phyloP scores from a whole-genome alignment of 371 early-diverging fungal species.

The Lichtheimia corymbifera region DNA sequence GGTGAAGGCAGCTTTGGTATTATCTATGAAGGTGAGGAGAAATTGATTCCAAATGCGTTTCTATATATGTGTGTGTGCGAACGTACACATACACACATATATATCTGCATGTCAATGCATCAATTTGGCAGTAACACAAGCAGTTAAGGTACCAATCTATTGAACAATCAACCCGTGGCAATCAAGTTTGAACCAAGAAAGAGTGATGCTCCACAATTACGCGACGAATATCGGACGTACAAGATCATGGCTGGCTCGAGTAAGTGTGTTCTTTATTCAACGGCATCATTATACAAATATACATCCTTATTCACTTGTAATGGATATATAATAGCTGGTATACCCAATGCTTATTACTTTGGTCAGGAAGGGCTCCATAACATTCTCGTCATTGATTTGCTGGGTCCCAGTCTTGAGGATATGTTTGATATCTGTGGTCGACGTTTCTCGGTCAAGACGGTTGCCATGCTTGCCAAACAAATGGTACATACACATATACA shows the following conservation, averaged over 20 bases:
- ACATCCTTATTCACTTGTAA: neutral
- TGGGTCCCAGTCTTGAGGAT: slow-evolving; percentile 95
- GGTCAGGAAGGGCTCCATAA: slow-evolving; percentile 93
- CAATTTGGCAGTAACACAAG: too few relatives aligned
- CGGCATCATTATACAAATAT: neutral
- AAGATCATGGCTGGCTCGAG: slow-evolving; percentile 77
- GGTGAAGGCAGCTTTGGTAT: slow-evolving; percentile 95
- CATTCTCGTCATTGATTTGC: slow-evolving; percentile 91
- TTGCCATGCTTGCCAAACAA: slow-evolving; percentile 93
- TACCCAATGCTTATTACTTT: slow-evolving; percentile 89
- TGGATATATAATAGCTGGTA: slow-evolving; percentile 57
- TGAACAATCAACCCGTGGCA: slow-evolving; percentile 83
- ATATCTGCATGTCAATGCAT: too few relatives aligned
- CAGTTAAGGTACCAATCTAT: slow-evolving; percentile 61
- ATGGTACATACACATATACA: slow-evolving; percentile 62
- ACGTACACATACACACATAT: too few relatives aligned
- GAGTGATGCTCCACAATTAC: slow-evolving; percentile 89
- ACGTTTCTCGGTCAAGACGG: slow-evolving; percentile 90
- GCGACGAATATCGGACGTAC: slow-evolving; percentile 91
- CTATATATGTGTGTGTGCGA: too few relatives aligned
- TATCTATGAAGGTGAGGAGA: slow-evolving; percentile 86
- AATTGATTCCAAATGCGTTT: too few relatives aligned
- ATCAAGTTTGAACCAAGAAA: slow-evolving; percentile 95
- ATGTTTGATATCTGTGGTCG: slow-evolving; percentile 92
- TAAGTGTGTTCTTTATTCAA: slow-evolving; percentile 29